Percentiles rank a stretch among this genome's conserved stretches.
phyloP scores from a whole-genome alignment of 1,284 basidiomycete species.

The Pulveroboletus sp. region DNA sequence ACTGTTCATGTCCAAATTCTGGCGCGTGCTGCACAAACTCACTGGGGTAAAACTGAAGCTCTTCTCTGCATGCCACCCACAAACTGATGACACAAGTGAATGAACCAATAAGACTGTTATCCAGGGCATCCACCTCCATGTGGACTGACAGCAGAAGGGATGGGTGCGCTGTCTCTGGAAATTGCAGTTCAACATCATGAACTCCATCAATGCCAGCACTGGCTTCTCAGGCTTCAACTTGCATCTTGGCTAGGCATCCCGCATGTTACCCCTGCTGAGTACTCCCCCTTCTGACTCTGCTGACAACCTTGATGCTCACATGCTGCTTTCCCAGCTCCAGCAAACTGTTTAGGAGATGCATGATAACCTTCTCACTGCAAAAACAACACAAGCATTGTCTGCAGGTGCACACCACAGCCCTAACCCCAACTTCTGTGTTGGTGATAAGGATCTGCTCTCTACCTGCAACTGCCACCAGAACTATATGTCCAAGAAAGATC shows the following conservation, averaged over 20 bases:
- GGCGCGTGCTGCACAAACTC: slow-evolving; percentile 22
- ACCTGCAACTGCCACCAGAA: not conserved
- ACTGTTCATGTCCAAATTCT: slow-evolving; percentile 29
- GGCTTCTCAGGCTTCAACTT: not conserved
- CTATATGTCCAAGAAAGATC: not conserved
- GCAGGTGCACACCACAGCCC: too few relatives aligned
- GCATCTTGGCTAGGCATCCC: not conserved
- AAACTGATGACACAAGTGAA: slow-evolving; percentile 30
- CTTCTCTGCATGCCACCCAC: slow-evolving; percentile 38
- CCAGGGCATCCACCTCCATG: not conserved
- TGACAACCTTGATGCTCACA: too few relatives aligned
- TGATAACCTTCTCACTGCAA: too few relatives aligned
- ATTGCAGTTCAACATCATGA: not conserved
- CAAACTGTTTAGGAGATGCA: too few relatives aligned
- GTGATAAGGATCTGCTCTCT: too few relatives aligned
- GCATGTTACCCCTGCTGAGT: not conserved
- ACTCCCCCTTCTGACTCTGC: too few relatives aligned
- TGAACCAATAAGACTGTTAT: not conserved
- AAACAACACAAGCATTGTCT: too few relatives aligned
- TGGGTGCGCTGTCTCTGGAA: not conserved
- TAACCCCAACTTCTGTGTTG: too few relatives aligned
- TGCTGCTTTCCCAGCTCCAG: too few relatives aligned
- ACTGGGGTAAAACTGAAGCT: slow-evolving; percentile 33
- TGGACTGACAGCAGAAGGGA: not conserved
- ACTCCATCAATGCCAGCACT: not conserved